Percentiles rank a stretch among this genome's conserved stretches.
Conservation (phyloP, 306 rosid species). For the Comarum palustre region DNA sequence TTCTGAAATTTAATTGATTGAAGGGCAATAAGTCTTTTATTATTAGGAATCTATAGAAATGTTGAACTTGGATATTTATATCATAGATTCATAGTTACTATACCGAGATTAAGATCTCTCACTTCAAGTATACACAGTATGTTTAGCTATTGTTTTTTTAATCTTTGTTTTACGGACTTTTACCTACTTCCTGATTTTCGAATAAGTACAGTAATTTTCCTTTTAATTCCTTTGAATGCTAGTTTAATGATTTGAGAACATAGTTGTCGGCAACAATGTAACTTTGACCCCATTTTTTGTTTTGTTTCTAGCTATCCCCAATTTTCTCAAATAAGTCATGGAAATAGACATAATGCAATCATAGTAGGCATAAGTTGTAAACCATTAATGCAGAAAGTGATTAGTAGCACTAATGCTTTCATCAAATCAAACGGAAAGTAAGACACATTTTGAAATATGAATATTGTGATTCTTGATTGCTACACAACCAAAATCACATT, state of each 20-base stretch:
- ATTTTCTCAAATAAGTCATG: not conserved
- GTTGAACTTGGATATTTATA: no score
- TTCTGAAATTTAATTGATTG: not conserved
- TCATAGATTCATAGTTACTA: no score
- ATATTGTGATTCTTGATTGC: not conserved
- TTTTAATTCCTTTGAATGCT: not conserved
- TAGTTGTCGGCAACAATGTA: constrained; percentile 6
- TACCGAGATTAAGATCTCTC: not conserved
- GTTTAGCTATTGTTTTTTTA: no score
- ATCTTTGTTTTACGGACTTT: no score
- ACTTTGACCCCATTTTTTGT: constrained; percentile 1
- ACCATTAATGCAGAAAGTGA: not conserved
- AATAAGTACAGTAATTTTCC: not conserved
- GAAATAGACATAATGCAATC: constrained; percentile 9
- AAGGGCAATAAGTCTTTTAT: constrained; percentile 1
- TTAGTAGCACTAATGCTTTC: not conserved
- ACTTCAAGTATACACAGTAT: not conserved
- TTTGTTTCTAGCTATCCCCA: not conserved
- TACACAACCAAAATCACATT: no score
- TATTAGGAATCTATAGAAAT: not conserved
- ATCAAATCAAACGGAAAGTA: not conserved
- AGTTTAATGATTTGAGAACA: not conserved
- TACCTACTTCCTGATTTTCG: not conserved
- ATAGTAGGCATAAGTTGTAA: not conserved
- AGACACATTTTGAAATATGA: not conserved